These are phyloP conservation scores for Microsporum ferrugineum DNA, from an alignment of 2,329 filamentous ascomycete genomes.

Conservation along the genomic window DNA sequence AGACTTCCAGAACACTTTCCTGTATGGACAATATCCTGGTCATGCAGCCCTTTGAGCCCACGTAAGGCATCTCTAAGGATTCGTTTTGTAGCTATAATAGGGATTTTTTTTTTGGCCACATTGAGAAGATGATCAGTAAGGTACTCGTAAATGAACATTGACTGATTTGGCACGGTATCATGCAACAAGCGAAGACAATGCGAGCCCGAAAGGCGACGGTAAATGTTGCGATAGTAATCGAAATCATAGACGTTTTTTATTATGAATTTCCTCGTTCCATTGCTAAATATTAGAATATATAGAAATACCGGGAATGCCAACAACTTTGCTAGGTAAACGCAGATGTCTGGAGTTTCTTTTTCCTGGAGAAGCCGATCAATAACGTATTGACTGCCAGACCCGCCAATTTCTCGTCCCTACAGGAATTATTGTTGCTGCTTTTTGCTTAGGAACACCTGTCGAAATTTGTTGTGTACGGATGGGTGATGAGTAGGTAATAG, in stretches of 20 bases:
- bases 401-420: not conserved
- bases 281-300: not conserved
- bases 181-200: slow-evolving; percentile 22
- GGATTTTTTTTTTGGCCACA: slow-evolving; percentile 32
- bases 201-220: slow-evolving; percentile 5
- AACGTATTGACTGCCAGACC: not conserved
- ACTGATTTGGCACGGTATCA: slow-evolving; percentile 36
- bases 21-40: slow-evolving; percentile 26
- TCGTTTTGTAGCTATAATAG: slow-evolving; percentile 29
- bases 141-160: slow-evolving; percentile 39
- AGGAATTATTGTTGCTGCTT: not conserved
- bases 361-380: slow-evolving; percentile 23
- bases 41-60: slow-evolving; percentile 27
- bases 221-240: slow-evolving; percentile 5
- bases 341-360: not conserved
- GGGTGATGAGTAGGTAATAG: not conserved
- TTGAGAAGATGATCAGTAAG: slow-evolving; percentile 34
- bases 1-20: slow-evolving; percentile 11
- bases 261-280: slow-evolving; percentile 10
- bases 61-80: slow-evolving; percentile 35
- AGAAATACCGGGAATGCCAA: not conserved
- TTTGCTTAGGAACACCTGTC: not conserved
- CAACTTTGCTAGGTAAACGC: slow-evolving; percentile 7
- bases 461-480: not conserved
- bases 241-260: slow-evolving; percentile 15